These are phyloP conservation scores for Botrytis squamosa DNA, from an alignment of 2,329 filamentous ascomycete genomes.

Conservation along the genomic window DNA sequence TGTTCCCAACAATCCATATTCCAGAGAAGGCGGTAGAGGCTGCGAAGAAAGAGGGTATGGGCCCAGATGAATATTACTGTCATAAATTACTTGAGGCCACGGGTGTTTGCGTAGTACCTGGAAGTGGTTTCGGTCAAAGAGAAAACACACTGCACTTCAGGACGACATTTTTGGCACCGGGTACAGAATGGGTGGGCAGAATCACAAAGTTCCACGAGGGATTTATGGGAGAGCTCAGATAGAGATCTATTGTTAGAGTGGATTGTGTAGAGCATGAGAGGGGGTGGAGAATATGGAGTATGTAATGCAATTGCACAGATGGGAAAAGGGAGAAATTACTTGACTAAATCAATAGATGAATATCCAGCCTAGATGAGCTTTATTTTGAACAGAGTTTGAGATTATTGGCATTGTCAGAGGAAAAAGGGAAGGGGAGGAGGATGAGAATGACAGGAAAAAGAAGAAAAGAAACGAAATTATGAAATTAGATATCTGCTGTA, in stretches of 20 bases:
- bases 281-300: background rate
- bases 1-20: slow-evolving; percentile 91
- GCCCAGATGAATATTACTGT: slow-evolving; percentile 91
- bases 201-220: slow-evolving; percentile 88
- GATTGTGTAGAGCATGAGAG: background rate
- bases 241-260: background rate
- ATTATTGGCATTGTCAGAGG: background rate
- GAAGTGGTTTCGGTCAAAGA: slow-evolving; percentile 91
- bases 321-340: background rate
- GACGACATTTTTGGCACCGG: slow-evolving; percentile 94
- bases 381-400: background rate
- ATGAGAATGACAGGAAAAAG: background rate
- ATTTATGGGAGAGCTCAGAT: slow-evolving; percentile 79
- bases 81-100: slow-evolving; percentile 88
- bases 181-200: slow-evolving; percentile 87
- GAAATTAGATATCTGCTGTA: background rate
- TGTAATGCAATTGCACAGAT: background rate
- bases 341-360: background rate
- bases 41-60: slow-evolving; percentile 69
- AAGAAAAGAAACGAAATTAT: background rate
- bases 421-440: background rate
- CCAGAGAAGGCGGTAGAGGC: slow-evolving; percentile 73
- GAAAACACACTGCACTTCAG: slow-evolving; percentile 90
- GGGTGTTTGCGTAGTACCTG: slow-evolving; percentile 90
- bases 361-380: background rate